Percentiles rank a stretch among this genome's conserved stretches.
These are phyloP conservation scores for Leptomonas seymouri DNA, from an alignment of 208 protist genomes.

Conservation along the genomic window DNA sequence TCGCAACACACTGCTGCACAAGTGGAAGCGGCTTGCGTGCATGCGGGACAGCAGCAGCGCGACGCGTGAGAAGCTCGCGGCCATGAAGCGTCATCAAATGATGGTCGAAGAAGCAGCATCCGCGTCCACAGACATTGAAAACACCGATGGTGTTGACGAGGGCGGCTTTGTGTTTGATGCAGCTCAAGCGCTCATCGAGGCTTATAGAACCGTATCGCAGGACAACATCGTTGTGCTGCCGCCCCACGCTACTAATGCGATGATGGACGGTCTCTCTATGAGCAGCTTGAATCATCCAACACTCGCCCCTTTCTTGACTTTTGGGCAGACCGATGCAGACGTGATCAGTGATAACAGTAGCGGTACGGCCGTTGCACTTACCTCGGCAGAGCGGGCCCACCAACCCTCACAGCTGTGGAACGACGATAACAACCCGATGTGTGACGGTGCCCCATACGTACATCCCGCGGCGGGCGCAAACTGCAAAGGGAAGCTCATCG, in stretches of 20 bases:
- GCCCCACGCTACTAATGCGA: background rate
- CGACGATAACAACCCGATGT: constrained; percentile 7
- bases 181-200: constrained; percentile 1
- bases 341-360: background rate
- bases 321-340: constrained; percentile 2
- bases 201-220: background rate
- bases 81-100: constrained; percentile 2
- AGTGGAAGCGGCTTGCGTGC: constrained; percentile 31
- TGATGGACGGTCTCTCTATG: background rate
- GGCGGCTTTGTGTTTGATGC: constrained; percentile 18
- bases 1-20: constrained; percentile 3
- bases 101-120: background rate
- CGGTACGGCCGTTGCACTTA: background rate
- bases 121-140: background rate
- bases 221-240: background rate
- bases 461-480: too few relatives aligned
- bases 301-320: background rate
- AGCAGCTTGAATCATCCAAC: background rate
- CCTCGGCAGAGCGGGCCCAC: background rate
- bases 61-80: constrained; percentile 11
- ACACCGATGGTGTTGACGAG: background rate
- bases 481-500: constrained; percentile 10
- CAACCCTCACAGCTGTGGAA: background rate
- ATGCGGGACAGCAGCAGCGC: constrained; percentile 21
- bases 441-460: background rate